A percentile compares a stretch with the other conserved stretches of the same genome.
phyloP scores from a whole-genome alignment of 2,329 filamentous ascomycete species.

The Chrysoporthe deuterocubensis region DNA sequence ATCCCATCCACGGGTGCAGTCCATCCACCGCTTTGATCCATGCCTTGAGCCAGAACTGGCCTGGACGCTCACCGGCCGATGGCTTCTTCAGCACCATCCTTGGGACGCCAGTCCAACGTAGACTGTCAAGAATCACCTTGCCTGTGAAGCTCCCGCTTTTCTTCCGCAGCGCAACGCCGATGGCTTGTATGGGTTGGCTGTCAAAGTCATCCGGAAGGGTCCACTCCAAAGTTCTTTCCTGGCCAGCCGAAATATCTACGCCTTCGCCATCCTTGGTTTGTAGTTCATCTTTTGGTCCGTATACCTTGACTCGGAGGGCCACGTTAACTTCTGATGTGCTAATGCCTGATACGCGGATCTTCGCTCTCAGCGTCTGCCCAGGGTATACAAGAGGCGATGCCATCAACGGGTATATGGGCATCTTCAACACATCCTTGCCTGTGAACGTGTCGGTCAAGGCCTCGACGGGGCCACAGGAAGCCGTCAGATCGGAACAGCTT shows the following conservation, averaged over 20 bases:
- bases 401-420: conserved; percentile 33
- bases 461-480: conserved; percentile 20
- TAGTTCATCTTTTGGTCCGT: conserved; percentile 26
- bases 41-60: conserved; percentile 35
- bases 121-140: conserved; percentile 31
- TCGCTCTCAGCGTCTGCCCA: conserved; percentile 33
- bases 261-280: conserved; percentile 12
- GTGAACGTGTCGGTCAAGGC: conserved; percentile 36
- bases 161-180: conserved; percentile 32
- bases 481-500: conserved; percentile 6
- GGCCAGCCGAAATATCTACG: conserved; percentile 19
- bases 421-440: conserved; percentile 31
- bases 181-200: conserved; percentile 34
- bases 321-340: conserved; percentile 15
- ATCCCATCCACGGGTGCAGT: conserved; percentile 30
- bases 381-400: conserved; percentile 37
- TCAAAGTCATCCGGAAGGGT: conserved; percentile 32
- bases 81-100: conserved; percentile 19
- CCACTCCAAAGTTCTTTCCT: conserved; percentile 29
- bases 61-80: conserved; percentile 9
- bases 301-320: conserved; percentile 27
- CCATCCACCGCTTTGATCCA: conserved; percentile 36
- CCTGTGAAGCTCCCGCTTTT: conserved; percentile 16
- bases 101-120: conserved; percentile 33
- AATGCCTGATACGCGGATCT: conserved; percentile 18